Evolutionary conservation across 495 filamentous ascomycete genomes (phyloP).

Genomic region (Penicillium samsonianum): DNA sequence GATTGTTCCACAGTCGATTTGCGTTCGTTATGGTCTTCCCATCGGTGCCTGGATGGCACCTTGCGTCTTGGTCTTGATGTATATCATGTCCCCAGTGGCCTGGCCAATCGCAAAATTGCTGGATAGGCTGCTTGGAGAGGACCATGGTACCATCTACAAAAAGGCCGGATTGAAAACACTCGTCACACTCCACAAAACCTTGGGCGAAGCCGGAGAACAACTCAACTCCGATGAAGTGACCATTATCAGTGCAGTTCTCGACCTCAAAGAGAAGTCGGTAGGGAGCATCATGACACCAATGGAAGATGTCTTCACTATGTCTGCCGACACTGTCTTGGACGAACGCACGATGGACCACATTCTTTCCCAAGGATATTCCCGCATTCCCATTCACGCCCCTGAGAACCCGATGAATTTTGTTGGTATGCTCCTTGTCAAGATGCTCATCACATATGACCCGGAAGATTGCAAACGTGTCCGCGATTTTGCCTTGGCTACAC

Average conservation of each 20-base stretch:
- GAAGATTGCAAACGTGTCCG: conserved; percentile 83
- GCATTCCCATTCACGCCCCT: conserved; percentile 89
- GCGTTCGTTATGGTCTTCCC: conserved; percentile 93
- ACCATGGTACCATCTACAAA: conserved; percentile 94
- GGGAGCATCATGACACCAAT: conserved; percentile 98
- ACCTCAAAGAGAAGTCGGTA: conserved; percentile 94
- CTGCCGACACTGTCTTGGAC: conserved; percentile 85
- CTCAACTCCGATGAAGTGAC: conserved; percentile 97
- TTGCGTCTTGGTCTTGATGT: conserved; percentile 87
- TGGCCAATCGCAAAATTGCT: conserved; percentile 91
- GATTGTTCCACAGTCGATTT: conserved; percentile 91
- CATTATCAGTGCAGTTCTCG: conserved; percentile 94
- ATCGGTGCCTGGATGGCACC: conserved; percentile 95
- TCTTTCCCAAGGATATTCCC: conserved; percentile 87
- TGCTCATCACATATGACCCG: conserved; percentile 96
- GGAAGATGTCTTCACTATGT: conserved; percentile 94
- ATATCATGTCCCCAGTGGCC: conserved; percentile 79
- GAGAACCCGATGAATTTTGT: conserved; percentile 86
- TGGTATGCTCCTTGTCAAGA: conserved; percentile 97
- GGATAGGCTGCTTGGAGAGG: conserved; percentile 83
- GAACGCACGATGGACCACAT: conserved; percentile 92
- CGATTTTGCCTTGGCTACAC: conserved; percentile 88
- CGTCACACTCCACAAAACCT: conserved; percentile 87
- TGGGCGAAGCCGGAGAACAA: conserved; percentile 83
- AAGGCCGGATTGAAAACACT: conserved; percentile 90